Conservation (phyloP, 1,284 basidiomycete genomes). For the Ustilago xerochloae region DNA sequence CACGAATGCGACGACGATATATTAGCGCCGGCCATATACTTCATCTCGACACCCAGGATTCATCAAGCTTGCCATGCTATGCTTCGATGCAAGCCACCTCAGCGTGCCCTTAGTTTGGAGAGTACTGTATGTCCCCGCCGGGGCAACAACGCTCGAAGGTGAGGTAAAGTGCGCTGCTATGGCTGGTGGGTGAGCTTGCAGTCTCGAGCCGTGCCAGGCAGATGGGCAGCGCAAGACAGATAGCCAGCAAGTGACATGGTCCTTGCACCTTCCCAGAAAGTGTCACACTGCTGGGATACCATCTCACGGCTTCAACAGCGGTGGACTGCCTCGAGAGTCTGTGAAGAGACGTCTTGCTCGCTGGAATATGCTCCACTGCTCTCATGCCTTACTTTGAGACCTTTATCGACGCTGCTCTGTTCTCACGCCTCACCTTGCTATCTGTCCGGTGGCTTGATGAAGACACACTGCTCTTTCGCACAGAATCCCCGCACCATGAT, state of each 20-base stretch:
- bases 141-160: not conserved
- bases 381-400: not conserved
- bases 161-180: not conserved
- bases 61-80: not conserved
- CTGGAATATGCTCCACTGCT: no score
- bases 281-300: no score
- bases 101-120: no score
- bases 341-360: no score
- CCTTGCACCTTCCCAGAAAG: not conserved
- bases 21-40: slow-evolving; percentile 3
- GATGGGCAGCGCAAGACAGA: no score
- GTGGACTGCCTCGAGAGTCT: no score
- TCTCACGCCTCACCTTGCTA: not conserved
- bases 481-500: not conserved
- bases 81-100: not conserved
- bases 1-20: not conserved
- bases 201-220: not conserved
- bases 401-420: not conserved
- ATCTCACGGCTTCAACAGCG: no score
- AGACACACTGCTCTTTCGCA: not conserved
- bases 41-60: not conserved
- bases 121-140: not conserved
- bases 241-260: no score
- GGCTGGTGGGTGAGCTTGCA: not conserved
- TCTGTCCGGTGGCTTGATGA: not conserved